Conservation (phyloP, 2,329 filamentous ascomycete genomes). For the Venturiaceae sp. region DNA sequence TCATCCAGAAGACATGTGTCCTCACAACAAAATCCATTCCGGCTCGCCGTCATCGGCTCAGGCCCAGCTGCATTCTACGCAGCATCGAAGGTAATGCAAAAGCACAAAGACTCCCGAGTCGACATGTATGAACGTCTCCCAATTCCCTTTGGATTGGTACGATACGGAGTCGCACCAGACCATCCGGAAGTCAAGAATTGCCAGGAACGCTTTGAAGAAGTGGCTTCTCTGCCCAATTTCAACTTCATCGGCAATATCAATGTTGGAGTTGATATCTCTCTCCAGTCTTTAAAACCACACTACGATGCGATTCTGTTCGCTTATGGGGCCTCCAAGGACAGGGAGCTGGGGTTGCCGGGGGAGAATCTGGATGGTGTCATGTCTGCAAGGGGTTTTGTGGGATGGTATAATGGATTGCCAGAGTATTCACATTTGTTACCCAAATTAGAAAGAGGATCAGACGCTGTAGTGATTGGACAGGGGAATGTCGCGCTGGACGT, state of each 20-base stretch:
- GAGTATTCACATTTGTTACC: constrained; percentile 66
- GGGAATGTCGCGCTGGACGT: constrained; percentile 96
- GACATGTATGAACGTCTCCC: constrained; percentile 97
- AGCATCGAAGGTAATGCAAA: constrained; percentile 72
- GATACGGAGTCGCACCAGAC: constrained; percentile 95
- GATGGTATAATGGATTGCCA: constrained; percentile 96
- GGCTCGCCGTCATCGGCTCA: constrained; percentile 82
- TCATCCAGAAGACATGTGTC: neutral
- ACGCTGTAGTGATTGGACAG: constrained; percentile 80
- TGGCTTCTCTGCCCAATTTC: constrained; percentile 73
- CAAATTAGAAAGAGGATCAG: constrained; percentile 46
- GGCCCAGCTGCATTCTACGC: constrained; percentile 96
- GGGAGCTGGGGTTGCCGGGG: constrained; percentile 66
- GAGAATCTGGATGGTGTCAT: constrained; percentile 71
- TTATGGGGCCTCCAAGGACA: constrained; percentile 83
- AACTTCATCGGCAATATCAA: constrained; percentile 86
- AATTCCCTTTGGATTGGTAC: constrained; percentile 83
- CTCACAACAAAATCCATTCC: constrained; percentile 41
- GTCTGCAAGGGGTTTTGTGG: constrained; percentile 87
- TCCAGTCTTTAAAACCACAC: constrained; percentile 62
- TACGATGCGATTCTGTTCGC: constrained; percentile 91
- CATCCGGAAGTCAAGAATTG: constrained; percentile 99
- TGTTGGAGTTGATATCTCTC: constrained; percentile 60
- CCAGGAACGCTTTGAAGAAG: constrained; percentile 84
- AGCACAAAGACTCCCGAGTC: constrained; percentile 55